phyloP scores from a whole-genome alignment of 179 eudicot genomes.

The Sideroxylon spinosum region DNA sequence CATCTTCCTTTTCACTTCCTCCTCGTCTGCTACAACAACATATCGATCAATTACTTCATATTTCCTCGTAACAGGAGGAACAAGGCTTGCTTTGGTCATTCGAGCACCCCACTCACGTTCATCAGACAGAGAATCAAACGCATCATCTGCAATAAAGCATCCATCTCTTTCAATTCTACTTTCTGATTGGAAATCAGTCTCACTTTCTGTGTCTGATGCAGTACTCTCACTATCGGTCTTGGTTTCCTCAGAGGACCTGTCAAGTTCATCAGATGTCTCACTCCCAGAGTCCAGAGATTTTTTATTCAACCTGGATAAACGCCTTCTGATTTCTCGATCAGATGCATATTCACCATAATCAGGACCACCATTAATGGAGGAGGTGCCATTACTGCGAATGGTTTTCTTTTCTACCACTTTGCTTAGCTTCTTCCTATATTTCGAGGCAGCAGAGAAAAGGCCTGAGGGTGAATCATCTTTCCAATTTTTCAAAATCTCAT shows the following conservation, averaged over 20 bases:
- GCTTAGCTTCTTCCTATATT: slow-evolving; percentile 48
- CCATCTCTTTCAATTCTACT: slow-evolving; percentile 44
- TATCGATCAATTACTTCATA: slow-evolving; percentile 83
- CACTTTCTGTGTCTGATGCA: slow-evolving; percentile 71
- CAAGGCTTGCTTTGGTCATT: slow-evolving; percentile 96
- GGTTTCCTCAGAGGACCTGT: slow-evolving; percentile 60
- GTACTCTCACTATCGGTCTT: slow-evolving; percentile 53
- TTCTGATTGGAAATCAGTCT: slow-evolving; percentile 52
- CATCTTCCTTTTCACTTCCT: slow-evolving; percentile 87
- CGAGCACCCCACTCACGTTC: slow-evolving; percentile 99
- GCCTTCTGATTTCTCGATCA: slow-evolving; percentile 66
- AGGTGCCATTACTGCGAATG: slow-evolving; percentile 45
- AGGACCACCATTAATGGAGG: slow-evolving; percentile 41
- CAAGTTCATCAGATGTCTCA: slow-evolving; percentile 78
- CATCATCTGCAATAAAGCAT: slow-evolving; percentile 46
- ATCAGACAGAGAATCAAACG: slow-evolving; percentile 57
- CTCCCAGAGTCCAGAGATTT: slow-evolving; percentile 59
- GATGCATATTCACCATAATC: slow-evolving; percentile 63
- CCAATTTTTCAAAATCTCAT: slow-evolving; percentile 54
- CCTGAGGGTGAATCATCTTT: slow-evolving; percentile 57
- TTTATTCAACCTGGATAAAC: slow-evolving; percentile 53
- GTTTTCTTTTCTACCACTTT: slow-evolving; percentile 51
- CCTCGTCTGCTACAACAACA: slow-evolving; percentile 86
- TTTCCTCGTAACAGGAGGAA: slow-evolving; percentile 96
- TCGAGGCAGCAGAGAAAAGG: slow-evolving; percentile 37